Evolutionary conservation across 345 rosid species (phyloP).

Genomic region (Gynandropsis gynandra): DNA sequence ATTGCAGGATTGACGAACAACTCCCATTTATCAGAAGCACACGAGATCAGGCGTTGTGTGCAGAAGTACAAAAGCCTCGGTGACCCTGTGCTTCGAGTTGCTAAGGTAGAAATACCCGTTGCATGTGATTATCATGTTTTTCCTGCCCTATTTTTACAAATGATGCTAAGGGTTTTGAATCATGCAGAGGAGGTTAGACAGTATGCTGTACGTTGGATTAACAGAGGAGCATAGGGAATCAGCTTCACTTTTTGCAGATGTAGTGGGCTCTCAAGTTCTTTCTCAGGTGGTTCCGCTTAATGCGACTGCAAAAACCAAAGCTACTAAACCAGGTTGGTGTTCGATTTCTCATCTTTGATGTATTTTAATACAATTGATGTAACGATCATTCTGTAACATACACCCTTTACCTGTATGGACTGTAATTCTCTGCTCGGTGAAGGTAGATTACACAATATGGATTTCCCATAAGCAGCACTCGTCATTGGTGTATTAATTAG

Average conservation of each 20-base stretch:
- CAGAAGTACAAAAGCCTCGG: conserved; percentile 67
- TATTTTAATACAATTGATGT: not conserved
- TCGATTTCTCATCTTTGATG: conserved; percentile 10
- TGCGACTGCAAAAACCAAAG: conserved; percentile 26
- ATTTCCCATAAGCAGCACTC: too few relatives aligned
- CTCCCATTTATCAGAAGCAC: conserved; percentile 61
- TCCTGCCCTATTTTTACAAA: conserved; percentile 21
- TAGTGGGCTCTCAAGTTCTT: conserved; percentile 87
- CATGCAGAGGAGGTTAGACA: conserved; percentile 91
- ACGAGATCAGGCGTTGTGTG: conserved; percentile 84
- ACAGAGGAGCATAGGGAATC: conserved; percentile 92
- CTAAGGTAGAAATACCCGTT: conserved; percentile 53
- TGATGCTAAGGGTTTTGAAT: conserved; percentile 36
- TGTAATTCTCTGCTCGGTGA: too few relatives aligned
- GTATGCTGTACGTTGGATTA: conserved; percentile 89
- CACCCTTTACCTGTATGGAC: too few relatives aligned
- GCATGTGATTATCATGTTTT: conserved; percentile 1
- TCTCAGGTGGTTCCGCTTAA: conserved; percentile 47
- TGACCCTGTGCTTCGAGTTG: conserved; percentile 66
- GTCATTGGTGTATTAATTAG: too few relatives aligned
- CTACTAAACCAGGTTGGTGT: conserved; percentile 27
- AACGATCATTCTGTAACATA: too few relatives aligned
- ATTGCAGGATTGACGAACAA: conserved; percentile 95
- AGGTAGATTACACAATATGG: too few relatives aligned
- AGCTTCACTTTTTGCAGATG: conserved; percentile 86